Conservation (phyloP, 2,329 filamentous ascomycete genomes). For the Metarhizium guizhouense region DNA sequence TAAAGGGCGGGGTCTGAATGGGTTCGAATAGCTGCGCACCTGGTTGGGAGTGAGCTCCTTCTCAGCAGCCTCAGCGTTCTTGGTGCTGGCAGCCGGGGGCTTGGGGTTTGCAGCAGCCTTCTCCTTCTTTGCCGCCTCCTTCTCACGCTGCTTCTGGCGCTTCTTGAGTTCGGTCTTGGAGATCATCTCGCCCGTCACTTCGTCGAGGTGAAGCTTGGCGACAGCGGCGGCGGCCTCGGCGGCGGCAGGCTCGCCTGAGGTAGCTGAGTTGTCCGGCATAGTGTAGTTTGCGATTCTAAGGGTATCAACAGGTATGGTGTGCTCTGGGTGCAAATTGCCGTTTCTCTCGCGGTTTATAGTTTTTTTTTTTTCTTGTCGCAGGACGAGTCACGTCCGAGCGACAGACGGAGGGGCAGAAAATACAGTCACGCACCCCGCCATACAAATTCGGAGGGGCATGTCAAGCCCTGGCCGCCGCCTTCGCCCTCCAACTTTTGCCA, state of each 20-base stretch:
- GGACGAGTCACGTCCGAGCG: constrained; percentile 1
- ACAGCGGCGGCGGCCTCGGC: constrained; percentile 47
- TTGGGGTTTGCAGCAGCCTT: constrained; percentile 68
- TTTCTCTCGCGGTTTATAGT: neutral
- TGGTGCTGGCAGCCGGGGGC: constrained; percentile 42
- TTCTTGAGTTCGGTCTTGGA: constrained; percentile 92
- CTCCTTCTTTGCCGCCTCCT: constrained; percentile 80
- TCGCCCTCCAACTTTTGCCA: neutral
- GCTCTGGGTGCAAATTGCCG: neutral
- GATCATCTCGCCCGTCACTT: constrained; percentile 80
- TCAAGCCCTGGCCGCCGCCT: neutral
- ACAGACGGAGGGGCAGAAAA: constrained; percentile 5
- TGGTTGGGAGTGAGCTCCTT: constrained; percentile 50
- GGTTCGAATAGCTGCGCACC: constrained; percentile 13
- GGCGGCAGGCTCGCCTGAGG: constrained; percentile 27
- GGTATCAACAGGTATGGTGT: neutral
- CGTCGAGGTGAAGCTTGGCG: constrained; percentile 76
- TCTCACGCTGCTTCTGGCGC: constrained; percentile 82
- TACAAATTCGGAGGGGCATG: neutral
- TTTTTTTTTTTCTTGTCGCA: neutral
- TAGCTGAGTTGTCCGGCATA: constrained; percentile 24
- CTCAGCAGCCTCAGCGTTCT: constrained; percentile 53
- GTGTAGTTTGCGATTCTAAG: neutral
- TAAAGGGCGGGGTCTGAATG: neutral
- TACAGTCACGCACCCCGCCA: constrained; percentile 3